These are phyloP conservation scores for bread wheat (Triticum aestivum) DNA, from an alignment of 176 grass and related monocot genomes.

Conservation along the genomic window IWGSC_CS_RefSeq_v2.1 NC_057798.1:799806847-799807346, in stretches of 20 bases:
- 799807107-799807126: neutral
- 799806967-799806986: slow-evolving; percentile 64
- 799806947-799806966: slow-evolving; percentile 80
- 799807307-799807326: neutral
- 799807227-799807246: neutral
- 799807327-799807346: neutral
- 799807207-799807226: neutral
- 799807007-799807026: slow-evolving; percentile 74
- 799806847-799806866: neutral
- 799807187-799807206: no score
- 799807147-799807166: neutral
- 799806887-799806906: neutral
- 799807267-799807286: neutral
- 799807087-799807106: neutral
- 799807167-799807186: no score
- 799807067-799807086: no score
- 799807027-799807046: no score
- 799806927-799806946: slow-evolving; percentile 96
- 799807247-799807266: neutral
- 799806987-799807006: slow-evolving; percentile 84
- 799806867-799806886: neutral
- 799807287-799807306: neutral
- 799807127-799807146: neutral
- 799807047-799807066: no score
- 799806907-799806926: slow-evolving; percentile 96